Conservation (phyloP, 2,329 filamentous ascomycete species). For the Neonectria ditissima region DNA sequence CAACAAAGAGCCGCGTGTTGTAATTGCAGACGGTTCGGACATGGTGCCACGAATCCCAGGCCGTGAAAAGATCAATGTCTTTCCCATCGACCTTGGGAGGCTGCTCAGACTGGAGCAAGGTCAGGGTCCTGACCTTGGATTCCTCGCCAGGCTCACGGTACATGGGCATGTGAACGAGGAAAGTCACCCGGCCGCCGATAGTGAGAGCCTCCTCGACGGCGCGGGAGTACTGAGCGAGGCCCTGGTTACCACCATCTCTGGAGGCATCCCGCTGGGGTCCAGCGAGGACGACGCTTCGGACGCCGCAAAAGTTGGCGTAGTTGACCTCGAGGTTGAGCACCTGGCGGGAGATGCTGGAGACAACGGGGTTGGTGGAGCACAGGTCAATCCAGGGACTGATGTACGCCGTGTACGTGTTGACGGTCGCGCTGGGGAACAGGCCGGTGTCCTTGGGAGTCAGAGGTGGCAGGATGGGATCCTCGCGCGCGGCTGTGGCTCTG, state of each 20-base stretch:
- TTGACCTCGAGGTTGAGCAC: conserved; percentile 91
- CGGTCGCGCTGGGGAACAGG: conserved; percentile 74
- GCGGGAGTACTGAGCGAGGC: conserved; percentile 82
- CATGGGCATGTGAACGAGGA: conserved; percentile 87
- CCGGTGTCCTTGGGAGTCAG: conserved; percentile 84
- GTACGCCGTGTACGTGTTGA: conserved; percentile 80
- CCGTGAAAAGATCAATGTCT: conserved; percentile 77
- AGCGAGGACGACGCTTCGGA: conserved; percentile 83
- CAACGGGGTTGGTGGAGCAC: conserved; percentile 82
- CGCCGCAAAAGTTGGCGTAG: conserved; percentile 95
- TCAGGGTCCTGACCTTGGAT: conserved; percentile 64
- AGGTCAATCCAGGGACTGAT: conserved; percentile 95
- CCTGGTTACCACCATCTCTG: conserved; percentile 61
- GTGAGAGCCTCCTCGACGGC: conserved; percentile 83
- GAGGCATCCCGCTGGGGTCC: conserved; percentile 77
- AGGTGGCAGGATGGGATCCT: conserved; percentile 71
- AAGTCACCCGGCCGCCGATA: conserved; percentile 79
- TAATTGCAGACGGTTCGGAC: conserved; percentile 90
- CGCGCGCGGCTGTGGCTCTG: conserved; percentile 59
- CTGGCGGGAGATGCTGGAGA: conserved; percentile 89
- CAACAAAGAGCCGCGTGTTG: conserved; percentile 81
- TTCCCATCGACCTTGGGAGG: conserved; percentile 50
- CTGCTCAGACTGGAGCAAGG: conserved; percentile 53
- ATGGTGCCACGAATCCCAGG: conserved; percentile 95
- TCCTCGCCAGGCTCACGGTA: conserved; percentile 76